Percentiles rank a stretch among this genome's conserved stretches.
Conservation (phyloP, 176 grass and related monocot species). For the Oryza meridionalis region DNA sequence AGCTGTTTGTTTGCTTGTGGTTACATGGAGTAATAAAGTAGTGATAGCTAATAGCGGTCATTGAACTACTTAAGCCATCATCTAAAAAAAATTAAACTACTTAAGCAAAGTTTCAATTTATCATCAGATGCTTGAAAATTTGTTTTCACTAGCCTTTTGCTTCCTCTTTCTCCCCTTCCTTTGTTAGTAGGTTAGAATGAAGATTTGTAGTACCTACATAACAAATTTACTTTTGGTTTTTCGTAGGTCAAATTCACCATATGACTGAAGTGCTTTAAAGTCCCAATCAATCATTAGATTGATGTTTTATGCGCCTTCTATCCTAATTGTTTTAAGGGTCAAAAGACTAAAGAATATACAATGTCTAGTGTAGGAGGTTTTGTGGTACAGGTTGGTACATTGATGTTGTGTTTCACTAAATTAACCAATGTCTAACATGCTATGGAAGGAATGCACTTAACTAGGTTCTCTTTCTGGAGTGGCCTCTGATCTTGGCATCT, state of each 20-base stretch:
- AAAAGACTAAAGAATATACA: constrained; percentile 11
- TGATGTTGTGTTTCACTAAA: background rate
- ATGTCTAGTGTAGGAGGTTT: background rate
- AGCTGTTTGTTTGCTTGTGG: background rate
- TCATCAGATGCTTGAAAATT: background rate
- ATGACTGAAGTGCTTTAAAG: background rate
- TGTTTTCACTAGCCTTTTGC: background rate
- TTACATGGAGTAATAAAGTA: constrained; percentile 7
- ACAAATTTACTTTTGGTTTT: constrained; percentile 10
- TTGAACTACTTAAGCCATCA: background rate
- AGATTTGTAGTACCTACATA: background rate
- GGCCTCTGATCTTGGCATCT: background rate
- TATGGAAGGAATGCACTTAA: background rate
- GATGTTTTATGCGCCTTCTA: background rate
- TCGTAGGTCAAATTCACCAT: background rate
- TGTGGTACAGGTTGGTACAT: constrained; percentile 4
- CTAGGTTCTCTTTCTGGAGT: background rate
- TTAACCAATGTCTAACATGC: constrained; percentile 9
- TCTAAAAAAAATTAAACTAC: background rate
- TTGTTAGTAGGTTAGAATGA: background rate
- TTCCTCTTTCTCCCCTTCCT: background rate
- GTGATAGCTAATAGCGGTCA: background rate
- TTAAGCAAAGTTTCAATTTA: background rate
- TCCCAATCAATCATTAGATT: background rate
- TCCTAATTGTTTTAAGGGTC: background rate